These are phyloP conservation scores for Termitomyces sp. DNA, from an alignment of 768 basidiomycete genomes.

Conservation along the genomic window DNA sequence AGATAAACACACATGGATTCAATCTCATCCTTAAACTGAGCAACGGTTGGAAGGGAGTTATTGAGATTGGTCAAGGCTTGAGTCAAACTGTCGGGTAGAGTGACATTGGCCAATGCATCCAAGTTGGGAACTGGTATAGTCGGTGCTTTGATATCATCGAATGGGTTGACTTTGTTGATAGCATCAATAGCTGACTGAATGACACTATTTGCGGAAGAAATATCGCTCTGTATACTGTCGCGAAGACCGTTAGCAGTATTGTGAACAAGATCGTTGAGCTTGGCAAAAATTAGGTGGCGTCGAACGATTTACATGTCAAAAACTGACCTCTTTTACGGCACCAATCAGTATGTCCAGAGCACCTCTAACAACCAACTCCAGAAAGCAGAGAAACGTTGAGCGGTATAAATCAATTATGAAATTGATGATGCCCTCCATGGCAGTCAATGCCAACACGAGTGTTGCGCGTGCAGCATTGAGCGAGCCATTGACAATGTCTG, in stretches of 20 bases:
- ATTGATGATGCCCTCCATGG: constrained; percentile 84
- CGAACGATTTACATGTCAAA: background rate
- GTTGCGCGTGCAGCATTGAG: constrained; percentile 72
- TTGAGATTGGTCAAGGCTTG: constrained; percentile 74
- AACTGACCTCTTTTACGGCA: constrained; percentile 75
- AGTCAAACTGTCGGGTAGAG: constrained; percentile 73
- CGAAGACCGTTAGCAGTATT: constrained; percentile 53
- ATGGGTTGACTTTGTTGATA: constrained; percentile 75
- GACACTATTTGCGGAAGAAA: constrained; percentile 59
- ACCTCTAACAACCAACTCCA: constrained; percentile 84
- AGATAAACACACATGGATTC: constrained; percentile 55
- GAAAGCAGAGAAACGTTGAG: constrained; percentile 88
- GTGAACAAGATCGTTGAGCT: constrained; percentile 72
- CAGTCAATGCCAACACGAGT: constrained; percentile 68
- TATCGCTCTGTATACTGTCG: constrained; percentile 68
- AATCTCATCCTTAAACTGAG: constrained; percentile 64
- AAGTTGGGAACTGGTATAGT: constrained; percentile 74
- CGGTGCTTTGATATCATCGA: constrained; percentile 62
- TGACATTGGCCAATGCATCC: constrained; percentile 66
- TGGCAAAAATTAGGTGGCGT: constrained; percentile 2
- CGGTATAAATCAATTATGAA: constrained; percentile 92
- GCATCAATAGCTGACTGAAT: constrained; percentile 58
- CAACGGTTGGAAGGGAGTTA: constrained; percentile 69
- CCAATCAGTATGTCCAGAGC: constrained; percentile 73
- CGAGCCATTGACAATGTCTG: constrained; percentile 72